Evolutionary conservation across 2,329 filamentous ascomycete genomes (phyloP), one percentile per base, ranked within the genome.

Genomic region (Ciborinia camelliae): DNA sequence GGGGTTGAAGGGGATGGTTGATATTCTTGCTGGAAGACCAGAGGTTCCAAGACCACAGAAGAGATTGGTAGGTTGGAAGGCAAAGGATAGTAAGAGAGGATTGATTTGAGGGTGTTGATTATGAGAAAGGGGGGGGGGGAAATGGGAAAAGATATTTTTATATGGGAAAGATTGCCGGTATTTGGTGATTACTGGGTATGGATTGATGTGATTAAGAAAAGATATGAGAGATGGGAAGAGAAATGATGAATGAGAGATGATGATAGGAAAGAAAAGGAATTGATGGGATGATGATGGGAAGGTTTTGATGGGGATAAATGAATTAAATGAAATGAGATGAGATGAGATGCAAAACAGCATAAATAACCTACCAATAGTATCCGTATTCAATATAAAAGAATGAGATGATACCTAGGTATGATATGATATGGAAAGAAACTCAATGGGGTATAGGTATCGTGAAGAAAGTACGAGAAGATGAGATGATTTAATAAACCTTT

Each of bases 1-100:
- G 72, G 82, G 82, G 58, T 81, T 97, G 76, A 91, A 92, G 78
- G 82, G 88, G 58, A 86, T 92, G 35, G 93, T 97, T 3, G 90
- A 99, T 76, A 89, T 92, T 41, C 79, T 99, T 39, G 90, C 89
- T 59, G 94, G 92, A 3, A 83, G 92, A 66, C 85, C 88, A 0
- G 71, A 77, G 15, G 68, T 75, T 12, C 74, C 74, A 10, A 67
- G 71, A 51, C 85, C 85, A 0, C 81, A 85, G 74, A 72, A 75
- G 66, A 79, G 76, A 41, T 75, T 88, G 54, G 76, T 77, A 14
- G 65, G 65, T 1, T 67, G 63, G 65, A 67, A 65, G n/a, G 65
- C 65, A 8, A 67, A 67, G 47, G 65, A 67, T 65, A 39, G 23
- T 26, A 67, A 67, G 53, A 67, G 65, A 23, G 65, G 65, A 15